Conservation (phyloP, 106 monocot genomes). For the Dioscorea zingiberensis region DNA sequence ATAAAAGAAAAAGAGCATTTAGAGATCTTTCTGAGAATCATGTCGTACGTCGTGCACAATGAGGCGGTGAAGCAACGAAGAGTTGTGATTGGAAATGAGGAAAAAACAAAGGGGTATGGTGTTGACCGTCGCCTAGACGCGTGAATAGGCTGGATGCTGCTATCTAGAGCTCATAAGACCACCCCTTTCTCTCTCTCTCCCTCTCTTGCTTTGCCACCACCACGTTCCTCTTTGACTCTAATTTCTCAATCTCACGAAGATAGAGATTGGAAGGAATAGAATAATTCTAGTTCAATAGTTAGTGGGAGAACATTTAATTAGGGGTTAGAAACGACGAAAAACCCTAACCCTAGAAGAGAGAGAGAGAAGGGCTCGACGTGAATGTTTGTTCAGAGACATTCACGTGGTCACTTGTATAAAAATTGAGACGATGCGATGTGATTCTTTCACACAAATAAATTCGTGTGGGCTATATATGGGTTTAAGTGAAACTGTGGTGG, state of each 20-base stretch:
- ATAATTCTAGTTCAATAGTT: not conserved
- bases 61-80: slow-evolving; percentile 2
- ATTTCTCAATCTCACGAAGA: not conserved
- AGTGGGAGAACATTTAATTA: not conserved
- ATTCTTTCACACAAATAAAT: not conserved
- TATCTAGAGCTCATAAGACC: not conserved
- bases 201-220: not conserved
- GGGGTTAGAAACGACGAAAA: not conserved
- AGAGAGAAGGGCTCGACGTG: slow-evolving; percentile 43
- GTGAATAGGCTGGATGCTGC: slow-evolving; percentile 1
- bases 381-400: slow-evolving; percentile 86
- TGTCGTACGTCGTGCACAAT: not conserved
- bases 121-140: slow-evolving; percentile 10
- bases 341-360: slow-evolving; percentile 19
- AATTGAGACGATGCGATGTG: not conserved
- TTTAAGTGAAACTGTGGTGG: too few relatives aligned
- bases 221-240: not conserved
- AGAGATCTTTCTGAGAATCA: too few relatives aligned
- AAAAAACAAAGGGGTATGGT: not conserved
- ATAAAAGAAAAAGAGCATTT: too few relatives aligned
- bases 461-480: not conserved
- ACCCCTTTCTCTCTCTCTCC: slow-evolving; percentile 4
- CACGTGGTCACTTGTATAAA: slow-evolving; percentile 40
- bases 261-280: not conserved
- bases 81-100: not conserved